Percentiles rank a stretch among this genome's conserved stretches.
phyloP scores from a whole-genome alignment of 2,329 filamentous ascomycete genomes.

The Ascochyta pisi region DNA sequence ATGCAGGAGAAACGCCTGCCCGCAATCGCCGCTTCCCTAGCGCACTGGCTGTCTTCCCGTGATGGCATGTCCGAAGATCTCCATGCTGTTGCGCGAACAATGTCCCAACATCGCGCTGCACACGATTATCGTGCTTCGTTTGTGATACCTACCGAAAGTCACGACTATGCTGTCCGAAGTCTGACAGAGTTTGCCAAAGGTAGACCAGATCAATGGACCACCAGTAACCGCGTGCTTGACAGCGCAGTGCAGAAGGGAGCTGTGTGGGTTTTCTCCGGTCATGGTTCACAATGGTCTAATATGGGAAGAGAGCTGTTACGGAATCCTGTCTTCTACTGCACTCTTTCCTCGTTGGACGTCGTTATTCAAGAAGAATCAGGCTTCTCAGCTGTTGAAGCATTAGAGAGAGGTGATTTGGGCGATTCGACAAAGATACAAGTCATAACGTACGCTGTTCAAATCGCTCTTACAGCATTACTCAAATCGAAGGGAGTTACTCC shows the following conservation, averaged over 20 bases:
- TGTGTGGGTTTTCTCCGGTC: constrained; percentile 54
- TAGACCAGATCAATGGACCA: constrained; percentile 3
- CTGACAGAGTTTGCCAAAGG: constrained; percentile 25
- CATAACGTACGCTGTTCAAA: constrained; percentile 49
- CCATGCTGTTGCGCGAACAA: constrained; percentile 30
- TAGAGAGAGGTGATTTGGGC: constrained; percentile 27
- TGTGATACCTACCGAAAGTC: constrained; percentile 20
- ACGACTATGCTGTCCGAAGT: constrained; percentile 28
- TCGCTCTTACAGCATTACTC: constrained; percentile 43
- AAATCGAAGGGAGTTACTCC: constrained; percentile 40
- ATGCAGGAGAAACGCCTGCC: constrained; percentile 44
- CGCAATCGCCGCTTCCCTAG: constrained; percentile 26
- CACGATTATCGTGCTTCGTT: constrained; percentile 42
- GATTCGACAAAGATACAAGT: constrained; percentile 41
- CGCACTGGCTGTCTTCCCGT: constrained; percentile 29
- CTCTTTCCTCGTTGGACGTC: constrained; percentile 36
- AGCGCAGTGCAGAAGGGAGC: constrained; percentile 23
- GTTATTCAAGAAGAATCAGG: constrained; percentile 25
- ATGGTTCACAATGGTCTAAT: constrained; percentile 53
- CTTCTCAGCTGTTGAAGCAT: constrained; percentile 28
- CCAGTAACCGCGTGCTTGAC: constrained; percentile 17
- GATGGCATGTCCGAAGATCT: constrained; percentile 26
- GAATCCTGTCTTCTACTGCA: constrained; percentile 28
- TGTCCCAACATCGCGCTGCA: constrained; percentile 43
- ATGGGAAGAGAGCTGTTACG: constrained; percentile 52